Base-by-base conservation (phyloP, 2,329 filamentous ascomycete genomes). In the Emmonsia crescens region DNA sequence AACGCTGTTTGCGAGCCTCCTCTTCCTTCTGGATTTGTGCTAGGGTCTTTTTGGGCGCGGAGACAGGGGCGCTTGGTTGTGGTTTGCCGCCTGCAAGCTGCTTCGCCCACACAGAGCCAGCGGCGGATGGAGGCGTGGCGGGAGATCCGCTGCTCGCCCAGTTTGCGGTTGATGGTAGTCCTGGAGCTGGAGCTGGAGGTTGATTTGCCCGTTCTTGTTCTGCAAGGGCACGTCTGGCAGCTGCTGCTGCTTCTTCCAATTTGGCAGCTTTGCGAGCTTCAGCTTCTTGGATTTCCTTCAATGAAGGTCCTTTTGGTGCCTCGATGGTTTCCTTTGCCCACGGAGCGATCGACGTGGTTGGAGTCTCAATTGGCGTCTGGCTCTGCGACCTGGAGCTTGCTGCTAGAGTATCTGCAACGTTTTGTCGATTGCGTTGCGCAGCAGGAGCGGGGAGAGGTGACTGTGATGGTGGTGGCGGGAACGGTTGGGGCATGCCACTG, bases 1-100 rank as follows among this genome's bases (percentile, higher is more conserved):
- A 83, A 73, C 88, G 90, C 69, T 88, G 86, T 81, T 99, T 99
- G 66, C 89, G 87, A 21, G 83, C 82, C 72, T 97, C 94, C 71
- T 99, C 94, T 76, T 99, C 94, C 65, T 92, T 92, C 74, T 97
- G 94, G 63, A 99, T 97, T 67, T 97, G 93, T 29, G 91, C 90
- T 52, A 97, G 80, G 0, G 91, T 96, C 83, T 96, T 96, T 80
- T 95, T 94, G 12, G 77, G 78, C 73, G 69, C 76, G 65, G 71
- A 73, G 36, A 75, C 73, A 46, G 75, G 72, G 12, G 75, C 66
- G 33, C 71, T 66, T 16, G 73, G 63, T 57, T 71, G 73, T 44
- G 72, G 67, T 68, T 80, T 82, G 59, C 68, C 68, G 51, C 75
- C 71, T 29, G 71, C 68, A 44, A 79, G 72, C 69, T 83, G 72